Evolutionary conservation across 768 basidiomycete species (phyloP).

Genomic region (Auriscalpium microsporum): DNA sequence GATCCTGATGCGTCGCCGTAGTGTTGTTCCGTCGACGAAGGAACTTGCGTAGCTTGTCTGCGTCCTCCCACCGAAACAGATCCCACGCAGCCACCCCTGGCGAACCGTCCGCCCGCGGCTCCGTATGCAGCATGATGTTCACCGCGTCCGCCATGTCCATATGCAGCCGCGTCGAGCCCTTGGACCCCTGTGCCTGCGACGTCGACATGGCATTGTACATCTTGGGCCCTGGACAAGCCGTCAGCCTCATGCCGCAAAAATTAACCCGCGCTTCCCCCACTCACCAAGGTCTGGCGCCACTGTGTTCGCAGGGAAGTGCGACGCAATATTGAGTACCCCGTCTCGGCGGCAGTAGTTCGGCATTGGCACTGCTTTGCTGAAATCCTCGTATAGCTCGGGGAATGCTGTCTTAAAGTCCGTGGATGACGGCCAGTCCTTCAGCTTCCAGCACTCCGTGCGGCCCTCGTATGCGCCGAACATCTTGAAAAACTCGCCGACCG

Average conservation of each 20-base stretch:
- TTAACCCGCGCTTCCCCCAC: slow-evolving; percentile 12
- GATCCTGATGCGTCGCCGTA: slow-evolving; percentile 51
- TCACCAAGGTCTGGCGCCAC: slow-evolving; percentile 73
- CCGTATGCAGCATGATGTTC: slow-evolving; percentile 79
- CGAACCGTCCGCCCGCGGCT: slow-evolving; percentile 42
- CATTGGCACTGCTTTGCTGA: slow-evolving; percentile 73
- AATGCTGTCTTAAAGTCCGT: slow-evolving; percentile 78
- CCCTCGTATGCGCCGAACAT: slow-evolving; percentile 63
- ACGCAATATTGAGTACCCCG: slow-evolving; percentile 80
- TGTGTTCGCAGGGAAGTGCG: slow-evolving; percentile 78
- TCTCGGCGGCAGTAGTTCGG: slow-evolving; percentile 88
- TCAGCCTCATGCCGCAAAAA: background rate
- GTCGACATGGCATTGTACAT: slow-evolving; percentile 82
- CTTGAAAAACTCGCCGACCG: slow-evolving; percentile 72
- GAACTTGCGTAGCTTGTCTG: slow-evolving; percentile 68
- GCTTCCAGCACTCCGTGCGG: slow-evolving; percentile 55
- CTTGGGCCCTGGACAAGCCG: slow-evolving; percentile 6
- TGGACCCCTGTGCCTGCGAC: slow-evolving; percentile 48
- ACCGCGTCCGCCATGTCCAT: slow-evolving; percentile 90
- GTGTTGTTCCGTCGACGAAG: slow-evolving; percentile 55
- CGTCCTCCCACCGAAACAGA: slow-evolving; percentile 75
- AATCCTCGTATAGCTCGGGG: slow-evolving; percentile 83
- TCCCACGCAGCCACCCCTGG: slow-evolving; percentile 90
- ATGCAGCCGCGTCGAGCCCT: slow-evolving; percentile 78
- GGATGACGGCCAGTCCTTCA: slow-evolving; percentile 93